A percentile compares a stretch with the other conserved stretches of the same genome.
These are phyloP conservation scores for Gonapodya sp. DNA, from an alignment of 192 early-diverging fungal genomes.

Conservation along the genomic window DNA sequence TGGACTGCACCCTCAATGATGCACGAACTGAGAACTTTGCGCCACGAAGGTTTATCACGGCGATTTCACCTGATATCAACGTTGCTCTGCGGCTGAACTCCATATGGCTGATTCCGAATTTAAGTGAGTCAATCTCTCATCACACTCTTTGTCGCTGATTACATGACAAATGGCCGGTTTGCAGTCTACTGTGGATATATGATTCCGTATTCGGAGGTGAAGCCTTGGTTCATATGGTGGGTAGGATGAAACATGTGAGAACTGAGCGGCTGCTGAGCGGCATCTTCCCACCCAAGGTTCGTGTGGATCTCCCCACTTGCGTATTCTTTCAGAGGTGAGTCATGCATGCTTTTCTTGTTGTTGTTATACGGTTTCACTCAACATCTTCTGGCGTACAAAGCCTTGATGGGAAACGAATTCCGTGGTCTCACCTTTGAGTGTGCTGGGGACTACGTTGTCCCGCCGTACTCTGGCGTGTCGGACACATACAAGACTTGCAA, in stretches of 20 bases:
- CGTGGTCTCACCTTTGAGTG: conserved; percentile 23
- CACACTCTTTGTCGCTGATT: neutral
- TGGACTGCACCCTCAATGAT: conserved; percentile 27
- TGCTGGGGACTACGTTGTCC: neutral
- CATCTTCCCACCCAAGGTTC: conserved; percentile 13
- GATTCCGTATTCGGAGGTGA: conserved; percentile 47
- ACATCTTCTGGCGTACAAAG: conserved; percentile 28
- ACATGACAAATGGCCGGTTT: conserved; percentile 15
- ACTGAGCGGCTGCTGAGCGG: neutral
- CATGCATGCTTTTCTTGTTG: neutral
- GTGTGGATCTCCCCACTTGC: conserved; percentile 55
- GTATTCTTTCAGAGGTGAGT: conserved; percentile 31
- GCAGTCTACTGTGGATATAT: conserved; percentile 49
- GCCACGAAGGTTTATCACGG: neutral
- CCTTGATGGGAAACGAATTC: conserved; percentile 50
- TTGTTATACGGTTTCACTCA: neutral
- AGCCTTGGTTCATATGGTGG: conserved; percentile 48
- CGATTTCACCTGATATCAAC: neutral
- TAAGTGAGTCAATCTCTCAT: neutral
- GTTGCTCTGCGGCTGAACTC: neutral
- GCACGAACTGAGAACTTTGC: no score
- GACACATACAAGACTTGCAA: neutral
- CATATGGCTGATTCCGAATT: neutral
- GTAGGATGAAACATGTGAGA: neutral
- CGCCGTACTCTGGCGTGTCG: neutral